Evolutionary conservation across 2,329 filamentous ascomycete genomes (phyloP).

Genomic region (Myriangium duriaei): DNA sequence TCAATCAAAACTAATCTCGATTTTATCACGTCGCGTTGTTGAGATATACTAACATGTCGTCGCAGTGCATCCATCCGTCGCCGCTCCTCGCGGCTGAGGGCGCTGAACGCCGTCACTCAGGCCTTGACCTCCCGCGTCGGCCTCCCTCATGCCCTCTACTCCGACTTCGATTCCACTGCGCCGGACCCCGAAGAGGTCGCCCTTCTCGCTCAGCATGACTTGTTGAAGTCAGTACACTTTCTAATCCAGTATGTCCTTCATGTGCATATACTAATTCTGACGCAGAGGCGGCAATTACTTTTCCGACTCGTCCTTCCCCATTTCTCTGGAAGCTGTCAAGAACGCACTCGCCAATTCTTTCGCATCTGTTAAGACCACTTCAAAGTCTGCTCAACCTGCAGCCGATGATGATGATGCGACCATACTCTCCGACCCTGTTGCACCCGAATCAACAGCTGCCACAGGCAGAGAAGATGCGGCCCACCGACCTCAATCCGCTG

Average conservation of each 20-base stretch:
- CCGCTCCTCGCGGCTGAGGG: constrained; percentile 82
- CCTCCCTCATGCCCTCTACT: constrained; percentile 27
- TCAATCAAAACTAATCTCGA: constrained; percentile 27
- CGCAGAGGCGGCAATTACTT: constrained; percentile 45
- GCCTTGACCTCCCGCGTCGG: constrained; percentile 30
- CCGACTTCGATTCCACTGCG: constrained; percentile 37
- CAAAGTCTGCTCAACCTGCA: not conserved
- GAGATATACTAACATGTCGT: constrained; percentile 22
- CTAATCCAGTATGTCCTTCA: constrained; percentile 8
- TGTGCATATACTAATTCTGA: constrained; percentile 9
- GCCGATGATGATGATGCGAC: no score
- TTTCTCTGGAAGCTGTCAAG: constrained; percentile 11
- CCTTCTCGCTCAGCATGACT: constrained; percentile 46
- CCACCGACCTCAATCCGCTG: no score
- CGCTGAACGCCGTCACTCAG: constrained; percentile 71
- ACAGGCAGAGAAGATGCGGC: no score
- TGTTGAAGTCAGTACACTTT: constrained; percentile 39
- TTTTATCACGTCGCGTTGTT: constrained; percentile 26
- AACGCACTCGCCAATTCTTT: constrained; percentile 8
- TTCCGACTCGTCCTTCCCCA: constrained; percentile 41
- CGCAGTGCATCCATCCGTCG: constrained; percentile 49
- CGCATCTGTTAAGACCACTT: not conserved
- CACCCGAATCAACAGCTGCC: no score
- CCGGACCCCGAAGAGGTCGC: constrained; percentile 31
- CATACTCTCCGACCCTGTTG: no score